Evolutionary conservation across 2,329 filamentous ascomycete genomes (phyloP).

Genomic region (Penicillium sp.): DNA sequence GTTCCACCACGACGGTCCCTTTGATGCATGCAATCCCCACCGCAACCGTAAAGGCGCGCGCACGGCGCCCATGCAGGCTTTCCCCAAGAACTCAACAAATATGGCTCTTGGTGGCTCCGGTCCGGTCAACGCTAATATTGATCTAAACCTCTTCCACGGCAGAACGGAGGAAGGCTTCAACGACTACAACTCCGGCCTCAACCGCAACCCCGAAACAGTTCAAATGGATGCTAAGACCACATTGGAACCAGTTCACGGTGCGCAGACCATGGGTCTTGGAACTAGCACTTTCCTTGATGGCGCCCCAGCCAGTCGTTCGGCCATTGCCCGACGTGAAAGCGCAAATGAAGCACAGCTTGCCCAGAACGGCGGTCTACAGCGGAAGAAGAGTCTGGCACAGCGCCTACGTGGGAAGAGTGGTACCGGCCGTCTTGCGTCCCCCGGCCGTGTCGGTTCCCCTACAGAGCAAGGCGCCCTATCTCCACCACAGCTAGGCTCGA

Average conservation of each 20-base stretch:
- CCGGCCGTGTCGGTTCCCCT: conserved; percentile 42
- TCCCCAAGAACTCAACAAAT: conserved; percentile 88
- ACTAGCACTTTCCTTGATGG: conserved; percentile 96
- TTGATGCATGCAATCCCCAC: conserved; percentile 93
- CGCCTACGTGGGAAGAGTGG: conserved; percentile 80
- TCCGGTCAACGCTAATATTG: conserved; percentile 75
- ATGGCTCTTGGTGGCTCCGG: conserved; percentile 87
- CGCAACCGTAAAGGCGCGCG: conserved; percentile 82
- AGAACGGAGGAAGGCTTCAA: conserved; percentile 80
- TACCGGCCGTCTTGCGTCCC: conserved; percentile 54
- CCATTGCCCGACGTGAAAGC: conserved; percentile 72
- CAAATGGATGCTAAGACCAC: conserved; percentile 68
- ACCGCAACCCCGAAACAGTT: conserved; percentile 34
- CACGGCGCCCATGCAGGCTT: conserved; percentile 92
- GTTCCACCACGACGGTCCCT: conserved; percentile 96
- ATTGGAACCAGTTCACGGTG: conserved; percentile 75
- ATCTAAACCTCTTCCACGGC: conserved; percentile 87
- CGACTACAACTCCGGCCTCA: conserved; percentile 61
- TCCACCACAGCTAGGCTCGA: conserved; percentile 24
- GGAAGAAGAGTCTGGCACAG: conserved; percentile 94
- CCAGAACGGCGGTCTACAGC: conserved; percentile 63
- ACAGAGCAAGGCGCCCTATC: conserved; percentile 40
- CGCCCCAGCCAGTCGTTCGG: conserved; percentile 78
- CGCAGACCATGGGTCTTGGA: conserved; percentile 79
- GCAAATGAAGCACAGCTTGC: conserved; percentile 58